Evolutionary conservation across 2,329 filamentous ascomycete genomes (phyloP).

Genomic region (Sclerotinia minor): DNA sequence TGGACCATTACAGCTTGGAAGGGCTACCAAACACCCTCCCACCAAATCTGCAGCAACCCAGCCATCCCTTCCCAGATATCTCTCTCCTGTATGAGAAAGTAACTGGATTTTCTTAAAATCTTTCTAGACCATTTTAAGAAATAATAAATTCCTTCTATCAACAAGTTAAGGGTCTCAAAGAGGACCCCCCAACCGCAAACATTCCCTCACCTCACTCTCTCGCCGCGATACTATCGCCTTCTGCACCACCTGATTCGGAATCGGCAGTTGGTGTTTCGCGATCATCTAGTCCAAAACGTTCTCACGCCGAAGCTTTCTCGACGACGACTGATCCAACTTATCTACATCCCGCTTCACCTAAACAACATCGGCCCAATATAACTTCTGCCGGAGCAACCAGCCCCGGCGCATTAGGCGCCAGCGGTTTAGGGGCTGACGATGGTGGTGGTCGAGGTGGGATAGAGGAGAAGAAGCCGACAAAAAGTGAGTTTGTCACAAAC

Average conservation of each 20-base stretch:
- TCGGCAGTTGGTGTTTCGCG: slow-evolving; percentile 33
- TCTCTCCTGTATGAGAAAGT: slow-evolving; percentile 23
- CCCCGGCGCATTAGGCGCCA: slow-evolving; percentile 33
- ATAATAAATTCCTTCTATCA: neutral
- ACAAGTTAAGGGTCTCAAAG: slow-evolving; percentile 33
- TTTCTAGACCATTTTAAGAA: slow-evolving; percentile 23
- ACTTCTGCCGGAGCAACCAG: slow-evolving; percentile 33
- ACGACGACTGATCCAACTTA: slow-evolving; percentile 34
- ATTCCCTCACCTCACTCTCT: slow-evolving; percentile 43
- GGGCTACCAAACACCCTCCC: slow-evolving; percentile 11
- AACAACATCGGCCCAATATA: slow-evolving; percentile 35
- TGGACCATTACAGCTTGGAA: slow-evolving; percentile 20
- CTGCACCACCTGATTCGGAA: slow-evolving; percentile 34
- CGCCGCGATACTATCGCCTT: slow-evolving; percentile 43
- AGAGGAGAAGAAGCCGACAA: slow-evolving; percentile 46
- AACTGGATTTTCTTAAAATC: slow-evolving; percentile 15
- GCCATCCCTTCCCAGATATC: slow-evolving; percentile 10
- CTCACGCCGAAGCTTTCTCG: slow-evolving; percentile 41
- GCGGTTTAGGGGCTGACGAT: slow-evolving; percentile 39
- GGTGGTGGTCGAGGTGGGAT: slow-evolving; percentile 41
- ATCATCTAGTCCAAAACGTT: slow-evolving; percentile 40
- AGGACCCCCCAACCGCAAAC: slow-evolving; percentile 39
- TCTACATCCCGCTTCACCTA: slow-evolving; percentile 40
- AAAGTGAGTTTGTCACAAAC: slow-evolving; percentile 20
- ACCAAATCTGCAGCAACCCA: slow-evolving; percentile 24